Percentiles rank a stretch among this genome's conserved stretches.
These are phyloP conservation scores for Cladosporium sp. DNA, from an alignment of 2,329 filamentous ascomycete genomes.

Conservation along the genomic window DNA sequence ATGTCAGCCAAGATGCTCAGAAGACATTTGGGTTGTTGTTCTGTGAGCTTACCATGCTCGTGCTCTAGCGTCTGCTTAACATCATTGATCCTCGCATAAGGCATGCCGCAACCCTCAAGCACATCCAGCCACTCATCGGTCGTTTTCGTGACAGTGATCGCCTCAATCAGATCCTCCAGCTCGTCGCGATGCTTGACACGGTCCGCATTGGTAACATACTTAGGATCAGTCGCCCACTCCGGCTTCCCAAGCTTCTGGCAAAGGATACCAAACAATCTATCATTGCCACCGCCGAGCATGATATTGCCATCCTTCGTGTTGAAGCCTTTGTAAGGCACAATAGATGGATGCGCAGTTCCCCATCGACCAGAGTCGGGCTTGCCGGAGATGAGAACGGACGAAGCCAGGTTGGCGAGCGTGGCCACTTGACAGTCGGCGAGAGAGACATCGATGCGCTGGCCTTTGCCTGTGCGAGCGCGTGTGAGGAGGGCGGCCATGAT, in stretches of 20 bases:
- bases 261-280: constrained; percentile 54
- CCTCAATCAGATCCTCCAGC: constrained; percentile 74
- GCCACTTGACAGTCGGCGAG: constrained; percentile 93
- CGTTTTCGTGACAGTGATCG: constrained; percentile 65
- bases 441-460: constrained; percentile 87
- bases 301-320: constrained; percentile 58
- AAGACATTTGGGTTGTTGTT: not conserved
- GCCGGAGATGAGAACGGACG: constrained; percentile 81
- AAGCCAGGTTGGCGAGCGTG: constrained; percentile 90
- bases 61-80: constrained; percentile 78
- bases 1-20: not conserved
- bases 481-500: constrained; percentile 90
- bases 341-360: constrained; percentile 97
- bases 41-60: constrained; percentile 59
- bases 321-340: constrained; percentile 89
- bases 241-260: constrained; percentile 52
- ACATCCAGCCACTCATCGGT: constrained; percentile 82
- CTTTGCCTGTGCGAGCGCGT: constrained; percentile 65
- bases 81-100: constrained; percentile 92
- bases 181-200: constrained; percentile 64
- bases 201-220: constrained; percentile 53
- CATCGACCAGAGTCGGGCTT: constrained; percentile 82
- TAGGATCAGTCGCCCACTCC: constrained; percentile 52
- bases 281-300: constrained; percentile 58
- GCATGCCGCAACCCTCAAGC: constrained; percentile 87